Conservation (phyloP, 2,329 filamentous ascomycete species). For the Monilinia aucupariae region DNA sequence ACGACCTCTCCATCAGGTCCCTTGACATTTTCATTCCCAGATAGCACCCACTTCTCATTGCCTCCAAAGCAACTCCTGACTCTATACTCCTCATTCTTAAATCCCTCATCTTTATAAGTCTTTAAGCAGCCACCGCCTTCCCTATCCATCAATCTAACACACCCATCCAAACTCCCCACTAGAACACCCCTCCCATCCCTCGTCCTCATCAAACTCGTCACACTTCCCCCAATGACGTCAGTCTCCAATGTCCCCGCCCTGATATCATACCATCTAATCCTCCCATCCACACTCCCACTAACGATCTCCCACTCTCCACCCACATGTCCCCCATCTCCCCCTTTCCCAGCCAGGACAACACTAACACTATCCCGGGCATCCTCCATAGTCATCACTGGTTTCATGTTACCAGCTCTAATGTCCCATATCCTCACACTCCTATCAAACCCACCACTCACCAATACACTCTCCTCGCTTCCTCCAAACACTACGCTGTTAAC, state of each 20-base stretch:
- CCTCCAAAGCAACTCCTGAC: conserved; percentile 53
- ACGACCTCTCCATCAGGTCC: conserved; percentile 40
- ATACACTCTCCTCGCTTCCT: conserved; percentile 66
- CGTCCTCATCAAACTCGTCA: conserved; percentile 71
- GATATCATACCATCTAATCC: conserved; percentile 76
- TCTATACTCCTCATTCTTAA: conserved; percentile 37
- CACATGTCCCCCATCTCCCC: conserved; percentile 59
- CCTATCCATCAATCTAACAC: conserved; percentile 75
- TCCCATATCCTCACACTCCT: conserved; percentile 75
- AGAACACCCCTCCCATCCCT: conserved; percentile 69
- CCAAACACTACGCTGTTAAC: conserved; percentile 77
- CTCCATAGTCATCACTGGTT: conserved; percentile 65
- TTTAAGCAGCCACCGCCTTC: conserved; percentile 67
- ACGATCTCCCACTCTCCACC: conserved; percentile 64
- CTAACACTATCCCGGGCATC: conserved; percentile 66
- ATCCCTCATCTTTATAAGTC: conserved; percentile 54
- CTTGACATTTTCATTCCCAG: conserved; percentile 61
- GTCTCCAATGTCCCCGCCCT: conserved; percentile 64
- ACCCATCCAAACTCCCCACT: conserved; percentile 69
- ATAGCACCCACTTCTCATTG: conserved; percentile 71
- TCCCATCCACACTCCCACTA: conserved; percentile 77
- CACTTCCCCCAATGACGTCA: conserved; percentile 63
- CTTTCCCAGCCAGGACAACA: conserved; percentile 40
- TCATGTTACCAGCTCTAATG: conserved; percentile 42
- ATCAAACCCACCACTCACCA: conserved; percentile 71